Evolutionary conservation across 331 rosid species (phyloP).

Genomic region (Malus hybrid): DNA sequence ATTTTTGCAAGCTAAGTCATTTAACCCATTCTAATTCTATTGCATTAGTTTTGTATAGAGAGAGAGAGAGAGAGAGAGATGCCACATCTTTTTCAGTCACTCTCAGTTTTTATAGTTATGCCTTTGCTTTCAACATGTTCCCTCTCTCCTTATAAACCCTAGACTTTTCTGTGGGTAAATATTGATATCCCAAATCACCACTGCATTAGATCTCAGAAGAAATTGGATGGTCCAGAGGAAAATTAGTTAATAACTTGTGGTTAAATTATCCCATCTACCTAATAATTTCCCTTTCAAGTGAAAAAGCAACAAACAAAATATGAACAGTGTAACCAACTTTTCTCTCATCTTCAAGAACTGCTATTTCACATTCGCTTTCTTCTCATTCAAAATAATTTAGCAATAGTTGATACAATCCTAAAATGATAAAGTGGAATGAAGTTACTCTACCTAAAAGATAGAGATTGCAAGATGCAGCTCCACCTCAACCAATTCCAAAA

Average conservation of each 20-base stretch:
- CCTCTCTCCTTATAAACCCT: background rate
- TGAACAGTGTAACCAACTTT: too few relatives aligned
- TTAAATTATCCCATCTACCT: background rate
- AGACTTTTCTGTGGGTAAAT: background rate
- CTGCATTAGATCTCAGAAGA: background rate
- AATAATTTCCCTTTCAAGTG: background rate
- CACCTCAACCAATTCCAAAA: too few relatives aligned
- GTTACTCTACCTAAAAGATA: too few relatives aligned
- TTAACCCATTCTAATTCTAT: slow-evolving; percentile 8
- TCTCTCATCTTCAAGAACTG: too few relatives aligned
- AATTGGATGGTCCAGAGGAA: background rate
- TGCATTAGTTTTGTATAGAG: slow-evolving; percentile 20
- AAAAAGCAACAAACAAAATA: too few relatives aligned
- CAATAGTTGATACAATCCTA: too few relatives aligned
- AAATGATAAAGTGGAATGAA: too few relatives aligned
- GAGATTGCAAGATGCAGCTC: too few relatives aligned
- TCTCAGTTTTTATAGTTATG: slow-evolving; percentile 22
- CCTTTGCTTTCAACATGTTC: slow-evolving; percentile 49
- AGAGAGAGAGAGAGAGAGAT: slow-evolving; percentile 2
- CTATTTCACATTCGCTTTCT: too few relatives aligned
- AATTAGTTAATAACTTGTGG: background rate
- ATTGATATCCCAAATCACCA: background rate
- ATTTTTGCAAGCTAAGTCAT: slow-evolving; percentile 74
- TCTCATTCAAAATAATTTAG: too few relatives aligned
- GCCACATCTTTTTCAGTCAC: slow-evolving; percentile 53